Evolutionary conservation across 2,329 filamentous ascomycete genomes (phyloP).

Genomic region (Stachybotrys echinatus): DNA sequence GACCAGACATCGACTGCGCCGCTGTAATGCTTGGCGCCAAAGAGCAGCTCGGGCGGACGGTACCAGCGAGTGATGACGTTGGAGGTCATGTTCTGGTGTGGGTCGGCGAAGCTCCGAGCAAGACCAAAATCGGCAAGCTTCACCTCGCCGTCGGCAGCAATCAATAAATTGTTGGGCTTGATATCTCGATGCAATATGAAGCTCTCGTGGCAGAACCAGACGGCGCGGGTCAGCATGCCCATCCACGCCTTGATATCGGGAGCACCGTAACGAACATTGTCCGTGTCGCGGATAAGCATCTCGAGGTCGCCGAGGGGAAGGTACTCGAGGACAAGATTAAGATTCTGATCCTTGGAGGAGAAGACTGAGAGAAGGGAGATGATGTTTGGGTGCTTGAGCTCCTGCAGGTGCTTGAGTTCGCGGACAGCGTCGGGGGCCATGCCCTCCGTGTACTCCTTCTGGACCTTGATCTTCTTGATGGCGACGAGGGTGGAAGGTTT

Average conservation of each 20-base stretch:
- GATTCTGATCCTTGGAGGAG: slow-evolving; percentile 91
- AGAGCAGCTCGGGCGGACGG: slow-evolving; percentile 86
- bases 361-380: slow-evolving; percentile 91
- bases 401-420: slow-evolving; percentile 92
- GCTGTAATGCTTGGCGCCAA: slow-evolving; percentile 82
- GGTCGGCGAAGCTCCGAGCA: slow-evolving; percentile 83
- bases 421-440: slow-evolving; percentile 92
- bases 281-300: slow-evolving; percentile 83
- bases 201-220: slow-evolving; percentile 97
- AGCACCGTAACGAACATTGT: slow-evolving; percentile 71
- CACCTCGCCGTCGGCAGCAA: slow-evolving; percentile 86
- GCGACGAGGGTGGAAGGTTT: slow-evolving; percentile 75
- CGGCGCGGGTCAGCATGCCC: slow-evolving; percentile 87
- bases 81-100: slow-evolving; percentile 81
- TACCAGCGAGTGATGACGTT: slow-evolving; percentile 98
- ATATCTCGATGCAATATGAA: slow-evolving; percentile 95
- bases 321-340: slow-evolving; percentile 93
- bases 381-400: slow-evolving; percentile 92
- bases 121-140: slow-evolving; percentile 98
- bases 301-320: slow-evolving; percentile 91
- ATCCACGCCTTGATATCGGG: slow-evolving; percentile 98
- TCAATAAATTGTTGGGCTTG: slow-evolving; percentile 96
- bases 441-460: slow-evolving; percentile 82
- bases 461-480: slow-evolving; percentile 89
- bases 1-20: slow-evolving; percentile 94